Base-by-base conservation (phyloP, 306 rosid species). In the Trichosanthes cucumerina region DNA sequence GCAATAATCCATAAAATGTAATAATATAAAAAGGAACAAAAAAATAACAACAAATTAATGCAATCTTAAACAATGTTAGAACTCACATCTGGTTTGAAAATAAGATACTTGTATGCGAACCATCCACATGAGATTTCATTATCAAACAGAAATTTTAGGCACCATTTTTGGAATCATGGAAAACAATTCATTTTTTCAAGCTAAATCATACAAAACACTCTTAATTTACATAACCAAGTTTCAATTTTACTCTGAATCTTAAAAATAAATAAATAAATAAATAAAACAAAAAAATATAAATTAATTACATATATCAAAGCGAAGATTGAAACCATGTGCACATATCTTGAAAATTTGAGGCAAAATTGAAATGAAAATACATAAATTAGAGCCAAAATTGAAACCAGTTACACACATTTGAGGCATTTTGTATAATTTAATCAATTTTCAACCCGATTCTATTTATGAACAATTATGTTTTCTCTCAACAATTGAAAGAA, bases 51-150 rank as follows among this genome's bases (percentile, higher is more conserved):
- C 13, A 28, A 28, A 1, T 31, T 6, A 4, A 13, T 62, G 47
- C 26, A 36, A 4, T 65, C 9, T 0, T 18, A 36, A 36, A 31
- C 5, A 31, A 33, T 33, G 13, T 64, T 34, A 34, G 18, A n/a
- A 69, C 75, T 21, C 36, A 41, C 75, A 36, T 69, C 75, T 21
- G 75, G 75, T 41, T 31, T 69, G 75, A 69, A 69, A 21, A 69
- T n/a, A 54, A 69, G 54, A 69, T 43, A 11, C 75, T 69, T 69
- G 75, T 69, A 69, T 23, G 54, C 54, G 13, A 69, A 69, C 75
- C 75, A 69, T 69, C 54, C 75, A 68, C 9, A n/a, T 33, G 44
- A n/a, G 21, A 65, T 65, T 34, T 34, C 47, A 36, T 65, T 68
- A 38, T 31, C 9, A 66, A n/a, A 41, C 16, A 36, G 0, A 65